phyloP scores from a whole-genome alignment of 148 eudicot species.

The Vaccinium macrocarpon region DNA sequence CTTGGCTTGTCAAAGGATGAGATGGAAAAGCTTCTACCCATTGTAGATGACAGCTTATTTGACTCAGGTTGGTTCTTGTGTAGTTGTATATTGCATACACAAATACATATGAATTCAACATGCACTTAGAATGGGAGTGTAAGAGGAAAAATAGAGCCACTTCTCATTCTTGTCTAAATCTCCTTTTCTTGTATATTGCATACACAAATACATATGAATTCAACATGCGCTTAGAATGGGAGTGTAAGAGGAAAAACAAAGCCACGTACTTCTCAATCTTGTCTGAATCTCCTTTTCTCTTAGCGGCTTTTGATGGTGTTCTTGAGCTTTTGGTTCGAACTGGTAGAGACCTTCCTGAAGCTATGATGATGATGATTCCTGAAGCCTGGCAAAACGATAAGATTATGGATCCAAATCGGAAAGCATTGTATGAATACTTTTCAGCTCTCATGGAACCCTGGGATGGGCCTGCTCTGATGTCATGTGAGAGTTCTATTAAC shows the following conservation, averaged over 20 bases:
- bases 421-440: constrained; percentile 81
- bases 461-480: constrained; percentile 99
- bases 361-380: constrained; percentile 99
- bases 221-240: neutral
- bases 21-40: constrained; percentile 93
- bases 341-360: constrained; percentile 98
- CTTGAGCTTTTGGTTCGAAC: constrained; percentile 93
- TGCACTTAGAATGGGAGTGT: neutral
- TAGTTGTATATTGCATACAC: neutral
- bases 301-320: constrained; percentile 94
- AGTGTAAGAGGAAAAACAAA: neutral
- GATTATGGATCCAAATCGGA: constrained; percentile 87
- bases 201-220: neutral
- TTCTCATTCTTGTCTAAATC: neutral
- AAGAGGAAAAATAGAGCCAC: neutral
- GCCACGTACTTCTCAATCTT: neutral
- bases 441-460: constrained; percentile 98
- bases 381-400: constrained; percentile 99
- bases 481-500: constrained; percentile 48
- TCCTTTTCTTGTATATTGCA: neutral
- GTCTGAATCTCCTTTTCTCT: neutral
- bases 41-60: constrained; percentile 94
- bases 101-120: neutral
- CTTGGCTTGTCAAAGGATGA: constrained; percentile 93
- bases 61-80: constrained; percentile 64